phyloP scores from a whole-genome alignment of 73 alveolate genomes.

The Effrenium voratum region DNA sequence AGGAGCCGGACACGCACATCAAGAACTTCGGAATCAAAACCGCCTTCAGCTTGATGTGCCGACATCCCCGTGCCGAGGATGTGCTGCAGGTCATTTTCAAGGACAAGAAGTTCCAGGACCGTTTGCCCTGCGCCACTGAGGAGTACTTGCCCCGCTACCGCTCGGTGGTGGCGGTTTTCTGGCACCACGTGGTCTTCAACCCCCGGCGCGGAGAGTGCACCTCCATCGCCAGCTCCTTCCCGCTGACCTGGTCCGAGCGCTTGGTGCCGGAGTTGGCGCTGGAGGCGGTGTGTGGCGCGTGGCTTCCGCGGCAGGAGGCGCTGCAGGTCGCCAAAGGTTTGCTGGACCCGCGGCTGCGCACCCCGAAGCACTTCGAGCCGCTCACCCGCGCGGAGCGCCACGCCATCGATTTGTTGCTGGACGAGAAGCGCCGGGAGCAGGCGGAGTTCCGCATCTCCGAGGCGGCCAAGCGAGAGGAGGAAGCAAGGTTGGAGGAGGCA shows the following conservation, averaged over 20 bases:
- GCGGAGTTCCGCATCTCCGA: slow-evolving; percentile 13
- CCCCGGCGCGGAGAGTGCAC: slow-evolving; percentile 72
- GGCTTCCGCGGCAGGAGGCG: slow-evolving; percentile 18
- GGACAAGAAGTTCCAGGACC: slow-evolving; percentile 21
- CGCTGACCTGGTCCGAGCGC: slow-evolving; percentile 32
- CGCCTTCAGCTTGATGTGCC: slow-evolving; percentile 46
- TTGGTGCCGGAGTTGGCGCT: slow-evolving; percentile 9
- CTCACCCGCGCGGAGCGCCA: slow-evolving; percentile 41
- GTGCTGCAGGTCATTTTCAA: slow-evolving; percentile 21
- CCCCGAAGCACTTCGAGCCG: slow-evolving; percentile 34
- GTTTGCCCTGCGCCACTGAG: slow-evolving; percentile 45
- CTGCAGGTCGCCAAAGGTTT: slow-evolving; percentile 43
- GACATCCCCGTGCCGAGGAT: not conserved
- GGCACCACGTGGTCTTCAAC: slow-evolving; percentile 91
- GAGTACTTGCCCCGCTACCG: slow-evolving; percentile 41
- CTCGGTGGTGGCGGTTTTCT: slow-evolving; percentile 56
- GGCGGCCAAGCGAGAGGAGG: slow-evolving; percentile 6
- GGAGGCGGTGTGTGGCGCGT: slow-evolving; percentile 55
- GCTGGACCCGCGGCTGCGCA: slow-evolving; percentile 56
- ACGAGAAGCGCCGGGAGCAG: slow-evolving; percentile 52
- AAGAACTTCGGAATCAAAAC: slow-evolving; percentile 82
- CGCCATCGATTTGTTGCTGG: slow-evolving; percentile 30
- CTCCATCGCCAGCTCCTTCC: slow-evolving; percentile 54
- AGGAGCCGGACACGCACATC: slow-evolving; percentile 83
- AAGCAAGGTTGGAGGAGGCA: too few species aligned